Base-by-base conservation (phyloP, 140 eudicot species). In the Ambrosia hybrid region DNA sequence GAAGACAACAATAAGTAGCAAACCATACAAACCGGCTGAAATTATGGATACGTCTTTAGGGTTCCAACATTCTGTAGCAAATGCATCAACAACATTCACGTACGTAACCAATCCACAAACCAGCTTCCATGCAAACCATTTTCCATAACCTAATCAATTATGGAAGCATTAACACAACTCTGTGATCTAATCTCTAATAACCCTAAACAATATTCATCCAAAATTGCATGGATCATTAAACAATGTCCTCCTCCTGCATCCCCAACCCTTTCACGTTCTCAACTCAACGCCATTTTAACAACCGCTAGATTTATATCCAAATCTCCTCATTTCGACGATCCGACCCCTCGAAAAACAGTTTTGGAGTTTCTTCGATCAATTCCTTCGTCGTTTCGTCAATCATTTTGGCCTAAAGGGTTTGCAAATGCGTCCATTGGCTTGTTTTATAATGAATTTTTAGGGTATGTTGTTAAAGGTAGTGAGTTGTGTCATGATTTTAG, bases 141-240 rank as follows among this genome's bases (percentile, higher is more conserved):
- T 41, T 5, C 6, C 46, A 7, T 41, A 41, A 41, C 8, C 9
- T 41, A 6, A 41, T 41, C 46, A 6, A 41, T 41, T 8, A 8
- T 94, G 99, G 97, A 94, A 78, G 79, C 99, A 70, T 76, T 95
- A 81, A 73, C 83, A 17, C 96, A 95, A 95, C 88, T 91, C 3
- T 91, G 95, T 69, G 95, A 91, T 81, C 49, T 91, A 76, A 91
- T 91, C 55, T 81, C 83, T 2, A 79, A 86, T 16, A 81, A 86
- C 52, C 97, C 99, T 6, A 72, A 57, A 9, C 82, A 78, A 78
- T 91, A 86, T 75, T 56, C 79, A 2, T 78, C 71, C 45, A 94
- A 90, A 76, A 71, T 94, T 8, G 71, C 78, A 2, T 94, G 99
- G 99, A 88, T 94, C 72, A 90, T 95, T 83, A 72, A 86, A 70